These are phyloP conservation scores for Yarrowia osloensis DNA, from an alignment of 805 yeast species.

Conservation along the genomic window DNA sequence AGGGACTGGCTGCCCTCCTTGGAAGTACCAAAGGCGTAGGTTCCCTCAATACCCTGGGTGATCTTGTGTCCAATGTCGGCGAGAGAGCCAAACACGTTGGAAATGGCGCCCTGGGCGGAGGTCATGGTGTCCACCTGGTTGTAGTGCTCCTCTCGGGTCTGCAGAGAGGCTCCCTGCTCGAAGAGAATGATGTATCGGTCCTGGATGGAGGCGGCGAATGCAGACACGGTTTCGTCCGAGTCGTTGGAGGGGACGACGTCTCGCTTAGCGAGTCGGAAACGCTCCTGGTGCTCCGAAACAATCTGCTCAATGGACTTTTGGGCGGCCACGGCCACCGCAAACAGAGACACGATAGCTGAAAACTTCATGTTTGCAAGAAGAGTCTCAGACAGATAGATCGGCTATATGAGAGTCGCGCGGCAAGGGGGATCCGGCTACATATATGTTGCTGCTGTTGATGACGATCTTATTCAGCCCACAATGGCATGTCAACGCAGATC, in stretches of 20 bases:
- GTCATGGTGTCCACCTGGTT: constrained; percentile 15
- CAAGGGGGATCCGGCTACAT: constrained; percentile 22
- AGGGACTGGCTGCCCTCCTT: constrained; percentile 40
- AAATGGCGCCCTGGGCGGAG: not conserved
- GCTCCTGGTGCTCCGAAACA: constrained; percentile 15
- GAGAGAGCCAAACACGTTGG: constrained; percentile 8
- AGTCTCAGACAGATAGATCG: not conserved
- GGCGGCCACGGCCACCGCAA: constrained; percentile 26
- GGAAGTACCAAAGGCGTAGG: constrained; percentile 28
- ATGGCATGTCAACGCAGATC: constrained; percentile 20
- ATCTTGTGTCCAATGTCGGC: constrained; percentile 6
- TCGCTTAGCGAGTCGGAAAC: constrained; percentile 16
- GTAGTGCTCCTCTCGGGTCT: constrained; percentile 29
- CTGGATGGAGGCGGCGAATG: constrained; percentile 1
- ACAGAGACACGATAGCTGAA: constrained; percentile 11
- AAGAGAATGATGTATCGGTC: constrained; percentile 31
- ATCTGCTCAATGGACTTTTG: constrained; percentile 23
- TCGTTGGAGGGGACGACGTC: constrained; percentile 10
- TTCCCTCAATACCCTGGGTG: constrained; percentile 34
- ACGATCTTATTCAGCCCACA: constrained; percentile 18
- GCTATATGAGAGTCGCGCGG: constrained; percentile 2
- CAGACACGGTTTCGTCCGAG: constrained; percentile 15
- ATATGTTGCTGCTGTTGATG: constrained; percentile 17
- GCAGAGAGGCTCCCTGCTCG: constrained; percentile 24
- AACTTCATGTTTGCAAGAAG: not conserved